A percentile compares a stretch with the other conserved stretches of the same genome.
Evolutionary conservation across 805 yeast species (phyloP).

Genomic region (Wickerhamomyces pijperi): DNA sequence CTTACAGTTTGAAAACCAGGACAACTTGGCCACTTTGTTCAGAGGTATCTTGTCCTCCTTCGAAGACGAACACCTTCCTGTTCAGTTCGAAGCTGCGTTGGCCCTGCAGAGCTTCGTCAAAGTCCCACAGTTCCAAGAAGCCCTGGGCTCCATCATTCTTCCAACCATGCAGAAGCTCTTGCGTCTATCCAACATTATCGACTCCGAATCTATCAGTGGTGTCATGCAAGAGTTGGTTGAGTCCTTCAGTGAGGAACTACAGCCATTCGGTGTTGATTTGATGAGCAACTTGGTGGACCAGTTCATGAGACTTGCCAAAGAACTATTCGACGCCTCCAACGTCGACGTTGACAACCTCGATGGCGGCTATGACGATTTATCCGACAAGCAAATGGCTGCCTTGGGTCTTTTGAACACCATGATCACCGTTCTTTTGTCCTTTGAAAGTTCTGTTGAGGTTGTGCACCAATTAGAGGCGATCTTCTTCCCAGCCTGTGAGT

Average conservation of each 20-base stretch:
- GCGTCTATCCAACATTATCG: conserved; percentile 67
- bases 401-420: conserved; percentile 73
- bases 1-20: conserved; percentile 34
- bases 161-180: conserved; percentile 76
- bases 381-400: conserved; percentile 76
- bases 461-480: conserved; percentile 55
- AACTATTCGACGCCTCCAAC: conserved; percentile 50
- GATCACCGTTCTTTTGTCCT: conserved; percentile 68
- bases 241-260: conserved; percentile 73
- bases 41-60: conserved; percentile 34
- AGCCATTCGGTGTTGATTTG: conserved; percentile 78
- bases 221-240: conserved; percentile 96
- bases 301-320: conserved; percentile 58
- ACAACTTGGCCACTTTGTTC: conserved; percentile 26
- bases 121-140: conserved; percentile 54
- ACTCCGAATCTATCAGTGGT: conserved; percentile 74
- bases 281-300: conserved; percentile 59
- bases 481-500: conserved; percentile 57
- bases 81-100: conserved; percentile 72
- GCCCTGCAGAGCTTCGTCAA: conserved; percentile 73
- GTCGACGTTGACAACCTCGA: conserved; percentile 27
- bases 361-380: conserved; percentile 26
- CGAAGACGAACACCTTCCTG: conserved; percentile 45
- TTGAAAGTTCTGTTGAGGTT: conserved; percentile 68
- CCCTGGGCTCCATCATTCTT: conserved; percentile 56